These are phyloP conservation scores for Fraxinus paxiana DNA, from an alignment of 305 asterid genomes.

Conservation along the genomic window DNA sequence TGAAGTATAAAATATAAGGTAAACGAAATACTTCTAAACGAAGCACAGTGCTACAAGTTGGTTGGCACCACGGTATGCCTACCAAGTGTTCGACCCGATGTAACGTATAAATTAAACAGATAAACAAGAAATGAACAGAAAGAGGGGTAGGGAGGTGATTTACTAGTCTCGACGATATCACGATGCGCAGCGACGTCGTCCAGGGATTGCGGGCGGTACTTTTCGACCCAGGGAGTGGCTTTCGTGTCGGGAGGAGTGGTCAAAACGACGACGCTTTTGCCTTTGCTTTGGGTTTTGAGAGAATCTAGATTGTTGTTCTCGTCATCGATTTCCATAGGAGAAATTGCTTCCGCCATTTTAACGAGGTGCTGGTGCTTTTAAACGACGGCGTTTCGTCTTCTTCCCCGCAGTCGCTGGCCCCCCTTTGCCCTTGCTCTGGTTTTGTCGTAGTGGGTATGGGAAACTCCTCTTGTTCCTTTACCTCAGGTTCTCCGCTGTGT, in stretches of 20 bases:
- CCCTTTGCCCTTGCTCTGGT: neutral
- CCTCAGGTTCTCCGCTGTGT: neutral
- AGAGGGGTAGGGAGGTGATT: neutral
- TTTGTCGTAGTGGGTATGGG: neutral
- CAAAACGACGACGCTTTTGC: constrained; percentile 47
- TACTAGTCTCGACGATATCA: constrained; percentile 85
- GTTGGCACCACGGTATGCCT: constrained; percentile 6
- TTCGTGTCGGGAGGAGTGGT: constrained; percentile 43
- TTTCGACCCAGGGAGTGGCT: constrained; percentile 94
- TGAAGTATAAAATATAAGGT: neutral
- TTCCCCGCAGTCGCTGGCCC: constrained; percentile 7
- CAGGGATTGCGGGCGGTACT: constrained; percentile 89
- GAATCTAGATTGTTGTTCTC: constrained; percentile 29
- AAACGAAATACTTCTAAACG: neutral
- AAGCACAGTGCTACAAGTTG: neutral
- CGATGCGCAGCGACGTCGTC: constrained; percentile 97
- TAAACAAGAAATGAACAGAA: neutral
- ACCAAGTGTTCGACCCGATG: constrained; percentile 36
- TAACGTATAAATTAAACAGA: neutral
- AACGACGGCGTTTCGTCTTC: constrained; percentile 23
- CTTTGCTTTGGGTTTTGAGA: constrained; percentile 43
- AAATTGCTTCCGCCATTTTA: constrained; percentile 60
- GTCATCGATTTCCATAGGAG: constrained; percentile 73
- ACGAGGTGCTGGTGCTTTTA: neutral
- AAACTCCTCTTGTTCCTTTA: neutral